A percentile compares a stretch with the other conserved stretches of the same genome.
Evolutionary conservation across 1,284 basidiomycete genomes (phyloP).

Genomic region (Entoloma clypeatum): DNA sequence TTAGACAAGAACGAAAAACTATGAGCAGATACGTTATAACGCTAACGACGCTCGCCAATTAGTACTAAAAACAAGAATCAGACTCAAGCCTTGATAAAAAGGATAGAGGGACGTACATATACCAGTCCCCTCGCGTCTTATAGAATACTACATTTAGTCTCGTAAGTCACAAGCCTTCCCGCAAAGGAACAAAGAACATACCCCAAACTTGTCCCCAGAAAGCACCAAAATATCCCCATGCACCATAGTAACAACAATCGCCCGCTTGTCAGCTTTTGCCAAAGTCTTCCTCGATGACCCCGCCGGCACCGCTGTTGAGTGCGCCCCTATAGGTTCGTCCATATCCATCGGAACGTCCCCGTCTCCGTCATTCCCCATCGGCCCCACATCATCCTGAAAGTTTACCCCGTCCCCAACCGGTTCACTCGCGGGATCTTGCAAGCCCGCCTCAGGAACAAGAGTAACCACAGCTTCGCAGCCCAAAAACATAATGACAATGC

Average conservation of each 20-base stretch:
- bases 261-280: conserved; percentile 8
- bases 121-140: conserved; percentile 35
- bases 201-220: conserved; percentile 51
- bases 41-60: conserved; percentile 13
- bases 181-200: conserved; percentile 24
- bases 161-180: conserved; percentile 10
- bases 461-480: conserved; percentile 17
- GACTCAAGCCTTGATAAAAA: conserved; percentile 1
- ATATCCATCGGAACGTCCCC: neutral
- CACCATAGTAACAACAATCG: conserved; percentile 44
- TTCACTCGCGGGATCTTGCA: conserved; percentile 1
- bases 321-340: neutral
- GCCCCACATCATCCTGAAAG: neutral
- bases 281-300: conserved; percentile 1
- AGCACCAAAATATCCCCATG: conserved; percentile 56
- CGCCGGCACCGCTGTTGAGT: neutral
- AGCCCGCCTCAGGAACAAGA: conserved; percentile 17
- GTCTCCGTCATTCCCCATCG: neutral
- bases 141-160: conserved; percentile 30
- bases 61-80: conserved; percentile 23
- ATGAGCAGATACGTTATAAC: too few species aligned
- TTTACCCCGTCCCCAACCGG: neutral
- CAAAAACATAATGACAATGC: conserved; percentile 17
- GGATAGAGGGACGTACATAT: conserved; percentile 30
- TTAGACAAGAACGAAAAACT: too few species aligned